Evolutionary conservation across 73 alveolate species (phyloP), one percentile per base, ranked within the genome.

Genomic region (Paramecium tetraurelia): DNA sequence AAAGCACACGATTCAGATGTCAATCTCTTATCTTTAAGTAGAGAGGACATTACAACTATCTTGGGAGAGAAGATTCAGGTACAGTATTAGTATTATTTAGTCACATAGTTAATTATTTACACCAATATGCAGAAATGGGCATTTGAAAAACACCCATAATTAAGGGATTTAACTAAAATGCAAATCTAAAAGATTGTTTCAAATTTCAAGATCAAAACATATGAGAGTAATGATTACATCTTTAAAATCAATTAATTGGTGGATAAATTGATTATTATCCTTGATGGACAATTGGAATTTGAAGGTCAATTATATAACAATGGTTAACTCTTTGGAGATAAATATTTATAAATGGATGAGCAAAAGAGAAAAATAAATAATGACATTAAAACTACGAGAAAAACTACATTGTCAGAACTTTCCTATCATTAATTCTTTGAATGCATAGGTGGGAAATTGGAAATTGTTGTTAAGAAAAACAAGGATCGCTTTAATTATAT

Each of bases 51-150:
- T 11, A 48, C 89, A 21, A 89, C 85, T 29, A 87, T 86, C 9
- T 53, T 93, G 16, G 96, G 96, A 59, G 92, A 86, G 14, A 92
- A 93, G 29, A 88, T 93, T 31, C 76, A 93, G 85, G 93, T 86
- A 88, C 57, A 36, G n/a, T 9, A 75, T 75, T 36, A 20, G 68
- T 35, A 21, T 80, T 46, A 80, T 22, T 80, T 22, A 43, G 75
- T 80, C 12, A 80, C 29, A 80, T 18, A 80, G 90, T 18, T 80
- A 24, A 88, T 93, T 20, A 86, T 93, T 20, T 88, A 93, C 36
- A 85, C 80, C 18, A 93, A 93, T 59, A 87, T 92, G 88, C 68
- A 88, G 44, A 89, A 86, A 57, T 86, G 93, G 94, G 95, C 96
- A 27, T 86, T 93, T 24, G 96, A 93, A 50, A 77, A 85, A 53